Evolutionary conservation across 2,329 filamentous ascomycete species (phyloP).

Genomic region (Cladosporium halotolerans): DNA sequence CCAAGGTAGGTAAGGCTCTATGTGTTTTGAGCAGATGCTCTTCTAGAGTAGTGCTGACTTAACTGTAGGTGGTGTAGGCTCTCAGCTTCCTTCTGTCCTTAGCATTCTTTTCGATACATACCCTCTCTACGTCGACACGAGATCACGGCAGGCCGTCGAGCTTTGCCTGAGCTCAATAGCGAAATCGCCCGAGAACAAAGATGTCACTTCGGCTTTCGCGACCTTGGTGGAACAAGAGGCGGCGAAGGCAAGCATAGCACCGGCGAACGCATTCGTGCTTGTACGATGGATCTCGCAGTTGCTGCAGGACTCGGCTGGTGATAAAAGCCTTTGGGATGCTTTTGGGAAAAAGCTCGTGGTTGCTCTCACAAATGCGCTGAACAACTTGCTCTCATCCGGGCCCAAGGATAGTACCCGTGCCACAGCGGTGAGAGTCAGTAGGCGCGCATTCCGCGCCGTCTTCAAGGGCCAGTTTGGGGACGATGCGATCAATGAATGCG

Average conservation of each 20-base stretch:
- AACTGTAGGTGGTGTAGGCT: conserved; percentile 5
- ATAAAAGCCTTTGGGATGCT: conserved; percentile 54
- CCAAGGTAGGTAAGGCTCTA: conserved; percentile 34
- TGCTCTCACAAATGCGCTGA: conserved; percentile 66
- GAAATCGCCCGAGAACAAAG: conserved; percentile 50
- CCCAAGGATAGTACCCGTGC: conserved; percentile 60
- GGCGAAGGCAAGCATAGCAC: conserved; percentile 68
- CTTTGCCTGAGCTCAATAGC: conserved; percentile 68
- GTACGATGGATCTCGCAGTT: conserved; percentile 83
- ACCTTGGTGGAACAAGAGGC: conserved; percentile 64
- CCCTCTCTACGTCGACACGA: conserved; percentile 76
- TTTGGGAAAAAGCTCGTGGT: conserved; percentile 61
- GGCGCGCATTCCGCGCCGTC: conserved; percentile 71
- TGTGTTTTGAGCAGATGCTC: conserved; percentile 9
- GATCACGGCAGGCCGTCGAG: conserved; percentile 77
- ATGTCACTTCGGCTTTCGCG: conserved; percentile 58
- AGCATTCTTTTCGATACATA: conserved; percentile 80
- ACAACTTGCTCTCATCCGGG: conserved; percentile 65
- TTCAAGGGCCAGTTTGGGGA: conserved; percentile 57
- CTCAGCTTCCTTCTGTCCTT: conserved; percentile 37
- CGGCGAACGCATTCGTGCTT: conserved; percentile 77
- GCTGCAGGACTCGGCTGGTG: conserved; percentile 62
- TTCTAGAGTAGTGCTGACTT: background rate
- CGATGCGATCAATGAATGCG: conserved; percentile 55
- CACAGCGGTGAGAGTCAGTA: conserved; percentile 70